Conservation (phyloP, 2,329 filamentous ascomycete species). For the Dryadomyces quercus-mongolicae region DNA sequence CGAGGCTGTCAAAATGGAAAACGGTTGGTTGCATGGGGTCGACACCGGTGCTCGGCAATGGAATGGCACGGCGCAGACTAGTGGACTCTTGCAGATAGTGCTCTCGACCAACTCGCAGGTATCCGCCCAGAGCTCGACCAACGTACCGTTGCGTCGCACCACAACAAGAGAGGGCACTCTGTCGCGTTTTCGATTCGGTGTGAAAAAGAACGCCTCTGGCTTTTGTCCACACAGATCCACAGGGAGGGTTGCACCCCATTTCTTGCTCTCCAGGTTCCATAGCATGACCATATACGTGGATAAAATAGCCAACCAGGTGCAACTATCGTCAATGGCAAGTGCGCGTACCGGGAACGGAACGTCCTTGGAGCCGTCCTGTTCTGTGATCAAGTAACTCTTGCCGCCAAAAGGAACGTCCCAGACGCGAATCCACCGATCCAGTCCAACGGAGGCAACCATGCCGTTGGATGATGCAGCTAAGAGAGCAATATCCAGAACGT, state of each 20-base stretch:
- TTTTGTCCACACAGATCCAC: slow-evolving; percentile 46
- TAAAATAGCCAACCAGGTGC: slow-evolving; percentile 54
- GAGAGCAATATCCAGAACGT: slow-evolving; percentile 57
- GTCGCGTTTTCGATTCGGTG: slow-evolving; percentile 22
- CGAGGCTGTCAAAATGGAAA: slow-evolving; percentile 35
- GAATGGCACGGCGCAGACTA: slow-evolving; percentile 38
- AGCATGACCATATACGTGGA: slow-evolving; percentile 45
- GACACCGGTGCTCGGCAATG: background rate
- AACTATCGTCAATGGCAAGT: slow-evolving; percentile 51
- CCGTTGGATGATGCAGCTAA: slow-evolving; percentile 51
- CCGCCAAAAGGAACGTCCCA: slow-evolving; percentile 45
- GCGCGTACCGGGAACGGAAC: slow-evolving; percentile 46
- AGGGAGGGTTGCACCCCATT: slow-evolving; percentile 41
- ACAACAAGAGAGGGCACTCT: slow-evolving; percentile 41
- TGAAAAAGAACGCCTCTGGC: slow-evolving; percentile 54
- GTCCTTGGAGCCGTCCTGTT: slow-evolving; percentile 19
- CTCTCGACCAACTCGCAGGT: slow-evolving; percentile 29
- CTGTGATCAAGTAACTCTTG: slow-evolving; percentile 30
- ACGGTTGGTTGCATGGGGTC: slow-evolving; percentile 4
- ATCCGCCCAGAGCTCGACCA: slow-evolving; percentile 45
- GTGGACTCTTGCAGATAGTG: slow-evolving; percentile 37
- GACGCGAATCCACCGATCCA: slow-evolving; percentile 57
- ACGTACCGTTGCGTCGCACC: slow-evolving; percentile 50
- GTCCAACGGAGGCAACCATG: slow-evolving; percentile 54
- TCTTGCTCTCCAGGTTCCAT: slow-evolving; percentile 48